Evolutionary conservation across 305 asterid genomes (phyloP).

Genomic region (Fraxinus sp.): DNA sequence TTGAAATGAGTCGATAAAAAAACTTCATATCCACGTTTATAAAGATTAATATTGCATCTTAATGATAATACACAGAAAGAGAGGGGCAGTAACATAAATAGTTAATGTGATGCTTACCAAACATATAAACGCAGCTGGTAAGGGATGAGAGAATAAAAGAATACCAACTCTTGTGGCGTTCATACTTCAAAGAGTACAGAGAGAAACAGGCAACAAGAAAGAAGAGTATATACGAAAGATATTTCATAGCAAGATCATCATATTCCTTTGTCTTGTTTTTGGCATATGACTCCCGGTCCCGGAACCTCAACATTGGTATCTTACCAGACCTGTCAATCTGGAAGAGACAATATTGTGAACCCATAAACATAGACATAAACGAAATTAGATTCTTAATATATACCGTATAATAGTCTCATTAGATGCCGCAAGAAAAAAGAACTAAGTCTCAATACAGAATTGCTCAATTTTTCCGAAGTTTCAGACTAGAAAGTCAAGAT

Average conservation of each 20-base stretch:
- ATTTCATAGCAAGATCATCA: slow-evolving; percentile 97
- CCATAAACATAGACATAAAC: not conserved
- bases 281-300: slow-evolving; percentile 95
- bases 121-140: slow-evolving; percentile 98
- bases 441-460: not conserved
- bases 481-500: not conserved
- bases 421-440: not conserved
- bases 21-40: not conserved
- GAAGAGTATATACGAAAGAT: slow-evolving; percentile 79
- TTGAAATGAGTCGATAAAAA: not conserved
- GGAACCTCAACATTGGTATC: slow-evolving; percentile 88
- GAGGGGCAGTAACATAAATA: not conserved
- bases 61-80: not conserved
- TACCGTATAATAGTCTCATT: not conserved
- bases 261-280: slow-evolving; percentile 93
- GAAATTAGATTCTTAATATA: not conserved
- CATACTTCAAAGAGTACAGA: slow-evolving; percentile 83
- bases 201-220: slow-evolving; percentile 75
- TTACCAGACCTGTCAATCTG: slow-evolving; percentile 90
- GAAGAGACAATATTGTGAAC: slow-evolving; percentile 8
- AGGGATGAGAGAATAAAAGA: slow-evolving; percentile 97
- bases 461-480: not conserved
- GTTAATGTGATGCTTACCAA: slow-evolving; percentile 57
- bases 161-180: slow-evolving; percentile 97
- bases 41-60: not conserved